A percentile compares a stretch with the other conserved stretches of the same genome.
These are phyloP conservation scores for Ophiostoma australiae DNA, from an alignment of 2,329 filamentous ascomycete genomes.

Conservation along the genomic window DNA sequence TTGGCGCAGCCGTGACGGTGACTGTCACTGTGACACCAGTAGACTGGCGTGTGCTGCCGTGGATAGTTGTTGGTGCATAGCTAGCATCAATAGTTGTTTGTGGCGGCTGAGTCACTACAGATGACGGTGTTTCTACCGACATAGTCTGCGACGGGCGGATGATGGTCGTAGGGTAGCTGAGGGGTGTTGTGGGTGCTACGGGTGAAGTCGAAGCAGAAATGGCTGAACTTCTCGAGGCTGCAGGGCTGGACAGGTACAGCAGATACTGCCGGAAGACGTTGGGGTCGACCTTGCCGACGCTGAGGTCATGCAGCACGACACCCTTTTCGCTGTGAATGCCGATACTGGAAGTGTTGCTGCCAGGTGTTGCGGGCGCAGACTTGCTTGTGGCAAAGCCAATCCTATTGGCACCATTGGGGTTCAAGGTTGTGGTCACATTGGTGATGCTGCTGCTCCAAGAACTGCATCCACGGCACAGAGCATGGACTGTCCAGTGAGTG, in stretches of 20 bases:
- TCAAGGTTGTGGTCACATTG: background rate
- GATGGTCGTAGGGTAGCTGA: background rate
- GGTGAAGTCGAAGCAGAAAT: background rate
- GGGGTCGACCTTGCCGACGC: background rate
- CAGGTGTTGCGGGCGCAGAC: background rate
- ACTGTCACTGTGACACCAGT: background rate
- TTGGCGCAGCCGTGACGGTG: background rate
- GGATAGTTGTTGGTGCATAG: background rate
- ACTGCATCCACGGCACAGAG: background rate
- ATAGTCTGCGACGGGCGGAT: background rate
- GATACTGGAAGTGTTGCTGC: background rate
- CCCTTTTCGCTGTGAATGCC: background rate
- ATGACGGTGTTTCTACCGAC: background rate
- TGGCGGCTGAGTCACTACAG: background rate
- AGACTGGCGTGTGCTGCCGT: background rate
- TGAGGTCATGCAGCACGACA: background rate
- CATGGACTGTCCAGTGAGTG: background rate
- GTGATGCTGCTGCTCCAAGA: background rate
- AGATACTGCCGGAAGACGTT: background rate
- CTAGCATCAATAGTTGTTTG: background rate
- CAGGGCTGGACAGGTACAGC: background rate
- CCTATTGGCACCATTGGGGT: background rate
- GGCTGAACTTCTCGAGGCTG: background rate
- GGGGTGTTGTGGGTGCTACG: background rate
- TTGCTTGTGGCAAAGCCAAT: background rate